Percentiles rank a stretch among this genome's conserved stretches.
phyloP scores from a whole-genome alignment of 495 filamentous ascomycete genomes.

The Thozetella sp. region DNA sequence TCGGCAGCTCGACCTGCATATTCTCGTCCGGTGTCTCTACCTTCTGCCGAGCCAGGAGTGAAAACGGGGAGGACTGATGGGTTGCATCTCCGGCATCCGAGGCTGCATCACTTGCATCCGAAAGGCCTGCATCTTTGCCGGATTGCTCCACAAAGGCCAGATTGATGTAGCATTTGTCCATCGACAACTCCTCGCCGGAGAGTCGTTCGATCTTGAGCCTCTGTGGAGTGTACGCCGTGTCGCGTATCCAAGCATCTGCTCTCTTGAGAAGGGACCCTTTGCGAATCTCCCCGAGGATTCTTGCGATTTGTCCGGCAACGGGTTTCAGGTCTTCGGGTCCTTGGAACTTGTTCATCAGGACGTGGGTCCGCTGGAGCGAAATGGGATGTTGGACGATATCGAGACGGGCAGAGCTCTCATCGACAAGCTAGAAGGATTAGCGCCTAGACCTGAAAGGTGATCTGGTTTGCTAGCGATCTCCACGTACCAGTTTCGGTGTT shows the following conservation, averaged over 20 bases:
- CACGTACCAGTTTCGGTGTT: no score
- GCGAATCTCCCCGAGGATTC: conserved; percentile 8
- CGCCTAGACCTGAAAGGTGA: no score
- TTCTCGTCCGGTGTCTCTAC: conserved; percentile 15
- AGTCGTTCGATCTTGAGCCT: conserved; percentile 33
- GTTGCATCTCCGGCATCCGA: not conserved
- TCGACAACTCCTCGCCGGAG: conserved; percentile 26
- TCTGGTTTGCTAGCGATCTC: no score
- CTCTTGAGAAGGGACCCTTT: conserved; percentile 8
- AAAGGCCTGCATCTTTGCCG: not conserved
- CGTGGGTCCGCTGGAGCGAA: no score
- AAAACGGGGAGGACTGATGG: conserved; percentile 21
- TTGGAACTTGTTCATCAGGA: no score
- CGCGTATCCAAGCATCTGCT: conserved; percentile 19
- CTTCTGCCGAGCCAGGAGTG: conserved; percentile 24
- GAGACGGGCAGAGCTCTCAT: conserved; percentile 11
- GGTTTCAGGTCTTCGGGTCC: no score
- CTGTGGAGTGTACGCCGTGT: conserved; percentile 13
- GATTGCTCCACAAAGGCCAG: conserved; percentile 25
- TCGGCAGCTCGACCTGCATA: conserved; percentile 19
- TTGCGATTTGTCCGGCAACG: conserved; percentile 2
- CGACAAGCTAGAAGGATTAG: no score
- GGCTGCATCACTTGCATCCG: no score
- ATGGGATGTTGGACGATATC: conserved; percentile 7
- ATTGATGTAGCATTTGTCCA: conserved; percentile 38